Evolutionary conservation across 495 filamentous ascomycete genomes (phyloP).

Genomic region (Pyrenula aspistea): DNA sequence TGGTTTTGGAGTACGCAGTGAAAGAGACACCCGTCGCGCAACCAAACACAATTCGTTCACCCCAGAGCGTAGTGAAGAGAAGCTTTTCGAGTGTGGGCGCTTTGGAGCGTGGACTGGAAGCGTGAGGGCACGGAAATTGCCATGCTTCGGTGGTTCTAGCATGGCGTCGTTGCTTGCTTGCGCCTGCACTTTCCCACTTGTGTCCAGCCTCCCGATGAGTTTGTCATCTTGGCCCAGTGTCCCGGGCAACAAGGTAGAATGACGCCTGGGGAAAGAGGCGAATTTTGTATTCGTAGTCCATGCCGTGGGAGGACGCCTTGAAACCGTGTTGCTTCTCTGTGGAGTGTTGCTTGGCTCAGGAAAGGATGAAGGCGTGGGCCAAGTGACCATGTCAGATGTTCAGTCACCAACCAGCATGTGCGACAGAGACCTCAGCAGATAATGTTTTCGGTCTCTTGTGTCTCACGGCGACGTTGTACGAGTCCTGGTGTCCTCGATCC

Average conservation of each 20-base stretch:
- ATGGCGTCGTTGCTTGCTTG: background rate
- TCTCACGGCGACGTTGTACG: too few relatives aligned
- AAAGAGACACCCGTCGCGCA: slow-evolving; percentile 32
- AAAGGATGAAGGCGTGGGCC: background rate
- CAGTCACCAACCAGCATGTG: too few relatives aligned
- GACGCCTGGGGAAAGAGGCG: background rate
- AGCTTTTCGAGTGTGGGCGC: background rate
- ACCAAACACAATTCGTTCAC: slow-evolving; percentile 9
- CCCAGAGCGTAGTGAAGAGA: background rate
- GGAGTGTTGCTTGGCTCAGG: background rate
- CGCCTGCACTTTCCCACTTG: background rate
- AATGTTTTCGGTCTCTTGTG: too few relatives aligned
- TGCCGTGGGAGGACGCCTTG: background rate
- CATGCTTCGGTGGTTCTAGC: background rate
- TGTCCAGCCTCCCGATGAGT: background rate
- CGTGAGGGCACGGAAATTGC: background rate
- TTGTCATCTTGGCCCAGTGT: background rate
- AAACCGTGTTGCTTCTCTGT: background rate
- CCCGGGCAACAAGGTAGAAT: background rate
- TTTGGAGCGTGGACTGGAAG: background rate
- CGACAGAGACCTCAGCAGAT: too few relatives aligned
- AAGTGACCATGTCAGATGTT: background rate
- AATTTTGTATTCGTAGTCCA: background rate
- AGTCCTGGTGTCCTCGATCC: too few relatives aligned
- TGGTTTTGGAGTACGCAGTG: slow-evolving; percentile 29